Percentiles rank a stretch among this genome's conserved stretches.
phyloP scores from a whole-genome alignment of 2,329 filamentous ascomycete genomes.

The Sphaerostilbella broomeana region DNA sequence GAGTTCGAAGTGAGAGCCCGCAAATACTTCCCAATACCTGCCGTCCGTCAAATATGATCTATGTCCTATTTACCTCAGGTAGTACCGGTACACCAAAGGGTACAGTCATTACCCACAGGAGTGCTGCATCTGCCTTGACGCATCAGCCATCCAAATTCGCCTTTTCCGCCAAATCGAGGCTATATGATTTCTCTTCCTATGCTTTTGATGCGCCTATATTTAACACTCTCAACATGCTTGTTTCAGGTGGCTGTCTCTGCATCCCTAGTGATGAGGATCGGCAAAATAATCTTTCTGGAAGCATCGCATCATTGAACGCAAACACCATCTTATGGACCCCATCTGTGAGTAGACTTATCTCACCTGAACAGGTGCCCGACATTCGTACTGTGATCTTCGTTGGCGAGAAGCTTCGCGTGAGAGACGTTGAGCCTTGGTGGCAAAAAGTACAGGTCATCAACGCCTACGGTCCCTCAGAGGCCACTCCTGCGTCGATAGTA shows the following conservation, averaged over 20 bases:
- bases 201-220: background rate
- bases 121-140: background rate
- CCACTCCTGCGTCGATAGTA: too few relatives aligned
- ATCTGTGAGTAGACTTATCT: background rate
- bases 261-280: too few relatives aligned
- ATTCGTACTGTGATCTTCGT: background rate
- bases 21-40: too few relatives aligned
- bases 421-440: background rate
- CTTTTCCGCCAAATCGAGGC: background rate
- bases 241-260: conserved; percentile 32
- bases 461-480: conserved; percentile 3
- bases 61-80: conserved; percentile 14
- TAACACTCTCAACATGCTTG: background rate
- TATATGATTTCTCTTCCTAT: conserved; percentile 2
- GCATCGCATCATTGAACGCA: conserved; percentile 2
- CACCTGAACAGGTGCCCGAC: background rate
- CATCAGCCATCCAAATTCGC: background rate
- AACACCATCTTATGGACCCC: conserved; percentile 7
- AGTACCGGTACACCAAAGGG: conserved; percentile 13
- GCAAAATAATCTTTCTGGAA: conserved; percentile 9
- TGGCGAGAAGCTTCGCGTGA: background rate
- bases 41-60: background rate
- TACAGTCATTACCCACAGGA: background rate
- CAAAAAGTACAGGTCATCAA: background rate
- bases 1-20: too few relatives aligned